Conservation (phyloP, 768 basidiomycete genomes). For the Leccinum subgranulosum region DNA sequence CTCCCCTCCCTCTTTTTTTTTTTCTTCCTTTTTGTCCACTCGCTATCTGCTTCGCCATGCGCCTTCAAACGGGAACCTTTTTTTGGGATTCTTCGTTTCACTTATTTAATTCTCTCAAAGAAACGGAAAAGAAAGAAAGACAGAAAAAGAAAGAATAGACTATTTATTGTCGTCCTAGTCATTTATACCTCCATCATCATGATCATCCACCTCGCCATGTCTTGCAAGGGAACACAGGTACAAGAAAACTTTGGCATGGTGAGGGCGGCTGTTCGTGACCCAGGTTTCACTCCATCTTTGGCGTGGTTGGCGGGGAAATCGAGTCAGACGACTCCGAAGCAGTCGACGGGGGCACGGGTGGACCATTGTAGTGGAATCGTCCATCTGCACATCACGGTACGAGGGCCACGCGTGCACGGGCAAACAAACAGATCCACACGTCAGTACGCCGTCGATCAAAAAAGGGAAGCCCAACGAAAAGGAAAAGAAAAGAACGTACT, state of each 20-base stretch:
- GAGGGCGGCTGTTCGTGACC: not conserved
- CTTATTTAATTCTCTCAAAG: not conserved
- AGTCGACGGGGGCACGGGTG: constrained; percentile 33
- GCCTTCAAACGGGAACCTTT: not conserved
- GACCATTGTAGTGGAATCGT: constrained; percentile 41
- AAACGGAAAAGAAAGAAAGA: not conserved
- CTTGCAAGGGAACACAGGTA: not conserved
- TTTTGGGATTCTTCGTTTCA: not conserved
- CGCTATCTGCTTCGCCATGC: not conserved
- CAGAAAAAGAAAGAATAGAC: not conserved
- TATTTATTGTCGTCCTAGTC: not conserved
- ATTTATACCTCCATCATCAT: no score
- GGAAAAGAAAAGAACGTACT: constrained; percentile 27
- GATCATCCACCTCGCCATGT: not conserved
- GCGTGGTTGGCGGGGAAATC: not conserved
- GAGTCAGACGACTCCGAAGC: not conserved
- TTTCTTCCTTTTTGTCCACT: not conserved
- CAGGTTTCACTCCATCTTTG: constrained; percentile 10
- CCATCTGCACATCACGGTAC: constrained; percentile 32
- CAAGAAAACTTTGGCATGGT: not conserved
- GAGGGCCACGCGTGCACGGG: not conserved
- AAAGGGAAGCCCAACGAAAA: not conserved
- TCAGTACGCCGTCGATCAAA: not conserved
- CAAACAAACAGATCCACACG: not conserved
- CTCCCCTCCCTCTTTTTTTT: no score